Conservation (phyloP, 306 rosid genomes). For the Medicago lupulina region DNA sequence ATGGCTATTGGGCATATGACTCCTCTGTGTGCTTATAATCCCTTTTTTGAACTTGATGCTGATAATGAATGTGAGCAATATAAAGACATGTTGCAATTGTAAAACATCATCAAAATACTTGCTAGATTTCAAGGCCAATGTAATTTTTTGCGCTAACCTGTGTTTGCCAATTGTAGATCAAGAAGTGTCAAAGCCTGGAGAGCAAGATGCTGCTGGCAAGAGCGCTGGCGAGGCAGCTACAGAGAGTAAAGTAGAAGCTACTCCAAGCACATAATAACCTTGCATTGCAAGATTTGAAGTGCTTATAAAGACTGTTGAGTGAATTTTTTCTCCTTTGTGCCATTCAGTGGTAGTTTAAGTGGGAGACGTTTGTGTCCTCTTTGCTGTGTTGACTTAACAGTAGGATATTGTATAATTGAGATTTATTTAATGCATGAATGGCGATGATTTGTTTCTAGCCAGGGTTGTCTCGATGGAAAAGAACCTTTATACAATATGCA, state of each 20-base stretch:
- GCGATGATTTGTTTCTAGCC: constrained; percentile 37
- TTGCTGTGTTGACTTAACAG: constrained; percentile 42
- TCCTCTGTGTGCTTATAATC: constrained; percentile 4
- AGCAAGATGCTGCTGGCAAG: constrained; percentile 39
- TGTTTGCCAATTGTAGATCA: constrained; percentile 46
- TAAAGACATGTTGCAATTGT: neutral
- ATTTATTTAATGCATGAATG: constrained; percentile 37
- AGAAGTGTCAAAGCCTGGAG: constrained; percentile 69
- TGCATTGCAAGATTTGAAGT: constrained; percentile 43
- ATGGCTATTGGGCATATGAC: neutral
- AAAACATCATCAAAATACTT: neutral
- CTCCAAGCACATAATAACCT: constrained; percentile 59
- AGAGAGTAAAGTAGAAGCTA: constrained; percentile 64
- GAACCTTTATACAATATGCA: no score
- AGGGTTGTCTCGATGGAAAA: neutral
- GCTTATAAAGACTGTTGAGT: constrained; percentile 46
- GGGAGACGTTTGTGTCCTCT: constrained; percentile 36
- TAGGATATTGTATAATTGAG: constrained; percentile 50
- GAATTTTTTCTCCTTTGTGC: constrained; percentile 43
- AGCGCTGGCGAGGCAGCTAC: constrained; percentile 46
- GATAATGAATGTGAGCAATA: neutral
- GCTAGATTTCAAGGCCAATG: neutral
- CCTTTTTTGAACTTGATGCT: neutral
- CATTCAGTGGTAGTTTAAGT: constrained; percentile 43
- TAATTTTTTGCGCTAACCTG: constrained; percentile 7